Percentiles rank a stretch among this genome's conserved stretches.
Evolutionary conservation across 2,329 filamentous ascomycete genomes (phyloP).

Genomic region (Claviceps digitariae): DNA sequence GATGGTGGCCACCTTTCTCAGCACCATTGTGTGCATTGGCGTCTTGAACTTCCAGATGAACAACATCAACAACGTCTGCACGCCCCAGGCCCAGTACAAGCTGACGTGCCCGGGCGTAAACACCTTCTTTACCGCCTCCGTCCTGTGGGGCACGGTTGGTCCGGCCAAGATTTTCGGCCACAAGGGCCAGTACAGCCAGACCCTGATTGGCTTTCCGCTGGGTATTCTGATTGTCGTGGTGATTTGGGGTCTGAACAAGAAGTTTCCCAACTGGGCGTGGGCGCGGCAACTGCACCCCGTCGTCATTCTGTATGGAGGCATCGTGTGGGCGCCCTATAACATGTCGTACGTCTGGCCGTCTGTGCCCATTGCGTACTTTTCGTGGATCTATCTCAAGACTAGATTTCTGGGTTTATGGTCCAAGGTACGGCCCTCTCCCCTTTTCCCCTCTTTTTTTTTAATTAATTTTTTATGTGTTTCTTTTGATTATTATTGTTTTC

Average conservation of each 20-base stretch:
- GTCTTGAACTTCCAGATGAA: slow-evolving; percentile 37
- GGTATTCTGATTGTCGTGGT: slow-evolving; percentile 31
- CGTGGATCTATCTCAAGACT: slow-evolving; percentile 37
- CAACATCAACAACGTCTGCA: slow-evolving; percentile 35
- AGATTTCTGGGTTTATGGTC: slow-evolving; percentile 37
- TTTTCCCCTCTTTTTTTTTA: background rate
- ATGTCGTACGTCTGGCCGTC: slow-evolving; percentile 38
- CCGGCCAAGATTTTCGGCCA: slow-evolving; percentile 36
- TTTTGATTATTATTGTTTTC: background rate
- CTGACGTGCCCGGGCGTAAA: slow-evolving; percentile 39
- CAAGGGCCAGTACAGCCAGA: slow-evolving; percentile 32
- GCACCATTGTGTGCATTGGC: slow-evolving; percentile 35
- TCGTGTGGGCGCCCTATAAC: slow-evolving; percentile 35
- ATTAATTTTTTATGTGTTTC: no score
- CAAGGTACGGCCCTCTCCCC: slow-evolving; percentile 24
- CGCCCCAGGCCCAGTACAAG: slow-evolving; percentile 30
- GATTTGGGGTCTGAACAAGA: slow-evolving; percentile 26
- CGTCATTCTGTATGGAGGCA: slow-evolving; percentile 31
- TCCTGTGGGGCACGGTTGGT: slow-evolving; percentile 42
- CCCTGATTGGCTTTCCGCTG: slow-evolving; percentile 36
- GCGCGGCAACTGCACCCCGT: slow-evolving; percentile 34
- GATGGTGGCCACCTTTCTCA: slow-evolving; percentile 42
- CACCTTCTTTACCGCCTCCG: slow-evolving; percentile 42
- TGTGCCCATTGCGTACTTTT: slow-evolving; percentile 37
- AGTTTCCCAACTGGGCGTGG: slow-evolving; percentile 26